Base-by-base conservation (phyloP, 2,329 filamentous ascomycete species). In the Curvularia sp. region DNA sequence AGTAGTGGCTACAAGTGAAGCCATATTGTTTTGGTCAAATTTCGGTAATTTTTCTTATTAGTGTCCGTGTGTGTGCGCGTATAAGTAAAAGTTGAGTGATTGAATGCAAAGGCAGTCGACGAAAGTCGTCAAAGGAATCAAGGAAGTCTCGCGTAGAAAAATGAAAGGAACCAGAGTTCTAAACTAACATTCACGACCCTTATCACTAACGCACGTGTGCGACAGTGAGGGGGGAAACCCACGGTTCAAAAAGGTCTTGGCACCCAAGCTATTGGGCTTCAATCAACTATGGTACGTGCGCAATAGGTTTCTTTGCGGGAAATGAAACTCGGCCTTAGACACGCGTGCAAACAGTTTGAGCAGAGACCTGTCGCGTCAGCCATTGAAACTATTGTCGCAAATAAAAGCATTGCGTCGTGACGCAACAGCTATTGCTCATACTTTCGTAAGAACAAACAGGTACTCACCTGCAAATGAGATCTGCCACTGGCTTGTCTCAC, bases 11-110 rank as follows among this genome's bases (percentile, higher is more conserved):
- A 15, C 36, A 15, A 15, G 10, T 27, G 47, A 30, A 47, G 56
- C 21, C 63, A 67, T 66, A 2, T 59, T 41, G 15, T 19, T 30
- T 36, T 27, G 25, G 46, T 19, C 19, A 5, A 39, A 49, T 27
- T 28, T 28, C 2, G 15, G 15, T n/a, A 27, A 27, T 25, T 28
- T 49, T 34, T 23, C n/a, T 15, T 38, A 10, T 47, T 42, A 36
- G 34, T 36, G 34, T 34, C 32, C 15, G 32, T 47, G 43, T 47
- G 43, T 25, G 41, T 25, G 41, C 6, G 47, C 13, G 23, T 25
- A 36, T 15, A 19, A 27, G 34, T 39, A 21, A 38, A 13, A 5
- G 47, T 19, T 38, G 47, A 25, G 47, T 18, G 47, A 15, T 19
- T 19, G 23, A 39, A 23, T 19, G 30, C n/a, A 10, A 15, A 25